Percentiles rank a stretch among this genome's conserved stretches.
These are phyloP conservation scores for Amniculicola lignicola DNA, from an alignment of 495 filamentous ascomycete genomes.

Conservation along the genomic window DNA sequence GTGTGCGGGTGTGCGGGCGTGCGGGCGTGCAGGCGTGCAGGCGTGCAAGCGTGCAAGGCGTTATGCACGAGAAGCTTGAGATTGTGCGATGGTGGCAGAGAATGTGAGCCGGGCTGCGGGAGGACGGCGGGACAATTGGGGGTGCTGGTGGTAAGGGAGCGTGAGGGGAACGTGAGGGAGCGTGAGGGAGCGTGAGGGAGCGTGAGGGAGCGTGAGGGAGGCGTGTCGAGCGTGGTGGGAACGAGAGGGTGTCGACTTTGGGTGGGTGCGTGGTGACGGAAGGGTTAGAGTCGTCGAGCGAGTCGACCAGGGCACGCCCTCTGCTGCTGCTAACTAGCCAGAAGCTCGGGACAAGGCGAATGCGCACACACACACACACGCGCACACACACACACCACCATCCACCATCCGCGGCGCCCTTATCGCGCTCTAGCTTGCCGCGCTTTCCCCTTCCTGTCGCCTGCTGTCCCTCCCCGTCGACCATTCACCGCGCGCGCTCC, in stretches of 20 bases:
- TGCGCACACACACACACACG: not conserved
- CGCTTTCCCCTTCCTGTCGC: too few relatives aligned
- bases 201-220: not conserved
- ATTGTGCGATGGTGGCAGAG: constrained; percentile 21
- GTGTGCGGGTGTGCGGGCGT: constrained; percentile 26
- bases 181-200: not conserved
- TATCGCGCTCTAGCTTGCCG: constrained; percentile 7
- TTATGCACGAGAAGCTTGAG: constrained; percentile 17
- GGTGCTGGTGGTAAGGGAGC: not conserved
- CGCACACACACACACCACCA: too few relatives aligned
- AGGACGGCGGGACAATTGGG: too few relatives aligned
- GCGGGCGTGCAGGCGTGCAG: constrained; percentile 20
- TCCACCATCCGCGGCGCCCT: too few relatives aligned
- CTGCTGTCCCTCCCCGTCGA: too few relatives aligned
- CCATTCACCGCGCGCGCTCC: too few relatives aligned
- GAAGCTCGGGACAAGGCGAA: constrained; percentile 7
- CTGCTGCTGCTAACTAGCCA: constrained; percentile 1
- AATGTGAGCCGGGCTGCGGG: constrained; percentile 2
- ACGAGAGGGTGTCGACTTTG: not conserved
- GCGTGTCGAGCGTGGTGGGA: not conserved
- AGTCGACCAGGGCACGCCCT: too few relatives aligned
- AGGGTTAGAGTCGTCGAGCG: too few relatives aligned
- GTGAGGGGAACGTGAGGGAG: not conserved
- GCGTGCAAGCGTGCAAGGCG: constrained; percentile 17
- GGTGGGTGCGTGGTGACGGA: too few relatives aligned